Evolutionary conservation across 192 early-diverging fungal genomes (phyloP).

Genomic region (Lobosporangium transversale): DNA sequence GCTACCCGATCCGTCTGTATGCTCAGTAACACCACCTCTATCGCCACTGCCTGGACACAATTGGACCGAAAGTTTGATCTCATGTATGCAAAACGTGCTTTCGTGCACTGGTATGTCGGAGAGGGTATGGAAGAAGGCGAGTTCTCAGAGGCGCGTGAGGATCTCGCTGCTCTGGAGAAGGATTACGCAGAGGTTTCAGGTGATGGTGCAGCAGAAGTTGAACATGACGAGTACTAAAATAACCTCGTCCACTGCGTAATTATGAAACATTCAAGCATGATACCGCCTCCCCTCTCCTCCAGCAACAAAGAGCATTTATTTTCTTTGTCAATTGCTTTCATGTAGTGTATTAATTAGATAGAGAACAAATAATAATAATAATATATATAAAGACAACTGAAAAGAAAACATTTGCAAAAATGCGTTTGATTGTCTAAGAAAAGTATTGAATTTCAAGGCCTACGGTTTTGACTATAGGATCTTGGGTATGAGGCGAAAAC

Average conservation of each 20-base stretch:
- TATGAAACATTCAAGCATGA: too few species aligned
- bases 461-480: slow-evolving; percentile 63
- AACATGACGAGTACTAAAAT: slow-evolving; percentile 49
- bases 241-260: too few species aligned
- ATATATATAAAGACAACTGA: too few species aligned
- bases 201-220: slow-evolving; percentile 77
- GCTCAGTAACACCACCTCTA: slow-evolving; percentile 99
- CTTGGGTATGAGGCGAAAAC: slow-evolving; percentile 43
- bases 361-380: too few species aligned
- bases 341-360: too few species aligned
- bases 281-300: too few species aligned
- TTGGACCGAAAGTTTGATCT: slow-evolving; percentile 99
- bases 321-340: too few species aligned
- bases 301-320: background rate
- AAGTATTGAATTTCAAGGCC: slow-evolving; percentile 69
- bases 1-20: slow-evolving; percentile 96
- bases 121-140: slow-evolving; percentile 99
- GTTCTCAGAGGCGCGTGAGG: slow-evolving; percentile 99
- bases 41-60: slow-evolving; percentile 98
- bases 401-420: too few species aligned
- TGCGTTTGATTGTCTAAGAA: too few species aligned
- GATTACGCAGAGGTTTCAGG: slow-evolving; percentile 99
- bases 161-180: slow-evolving; percentile 99
- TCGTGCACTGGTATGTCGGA: slow-evolving; percentile 99
- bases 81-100: slow-evolving; percentile 99